Conservation (phyloP, 2,329 filamentous ascomycete species). For the Fusarium burgessii region DNA sequence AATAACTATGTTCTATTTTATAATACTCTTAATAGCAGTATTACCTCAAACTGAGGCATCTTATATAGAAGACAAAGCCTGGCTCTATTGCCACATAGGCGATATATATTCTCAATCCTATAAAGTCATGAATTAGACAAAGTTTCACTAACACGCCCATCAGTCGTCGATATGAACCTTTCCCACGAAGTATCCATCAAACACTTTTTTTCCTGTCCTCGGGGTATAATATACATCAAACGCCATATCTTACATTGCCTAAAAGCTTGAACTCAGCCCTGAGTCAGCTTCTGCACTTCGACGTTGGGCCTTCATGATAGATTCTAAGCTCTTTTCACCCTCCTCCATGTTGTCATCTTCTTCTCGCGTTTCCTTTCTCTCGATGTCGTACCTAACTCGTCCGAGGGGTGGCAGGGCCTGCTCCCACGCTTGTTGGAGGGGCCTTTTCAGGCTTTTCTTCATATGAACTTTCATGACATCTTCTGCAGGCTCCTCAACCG, state of each 20-base stretch:
- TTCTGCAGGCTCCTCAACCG: background rate
- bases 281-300: background rate
- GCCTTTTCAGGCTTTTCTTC: background rate
- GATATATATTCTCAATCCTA: background rate
- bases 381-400: background rate
- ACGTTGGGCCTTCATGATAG: conserved; percentile 1
- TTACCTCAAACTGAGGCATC: too few relatives aligned
- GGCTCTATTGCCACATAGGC: background rate
- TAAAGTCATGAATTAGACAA: background rate
- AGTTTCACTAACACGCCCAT: background rate
- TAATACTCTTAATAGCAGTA: too few relatives aligned
- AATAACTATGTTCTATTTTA: too few relatives aligned
- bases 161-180: background rate
- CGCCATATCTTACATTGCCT: background rate
- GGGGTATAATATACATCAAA: background rate
- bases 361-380: background rate
- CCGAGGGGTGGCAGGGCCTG: background rate
- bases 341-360: background rate
- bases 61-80: background rate
- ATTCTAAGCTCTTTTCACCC: background rate
- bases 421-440: background rate
- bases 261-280: background rate
- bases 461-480: background rate
- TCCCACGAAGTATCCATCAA: background rate
- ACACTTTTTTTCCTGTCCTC: background rate